phyloP scores from a whole-genome alignment of 371 early-diverging fungal species.

The Globomyces sp. region DNA sequence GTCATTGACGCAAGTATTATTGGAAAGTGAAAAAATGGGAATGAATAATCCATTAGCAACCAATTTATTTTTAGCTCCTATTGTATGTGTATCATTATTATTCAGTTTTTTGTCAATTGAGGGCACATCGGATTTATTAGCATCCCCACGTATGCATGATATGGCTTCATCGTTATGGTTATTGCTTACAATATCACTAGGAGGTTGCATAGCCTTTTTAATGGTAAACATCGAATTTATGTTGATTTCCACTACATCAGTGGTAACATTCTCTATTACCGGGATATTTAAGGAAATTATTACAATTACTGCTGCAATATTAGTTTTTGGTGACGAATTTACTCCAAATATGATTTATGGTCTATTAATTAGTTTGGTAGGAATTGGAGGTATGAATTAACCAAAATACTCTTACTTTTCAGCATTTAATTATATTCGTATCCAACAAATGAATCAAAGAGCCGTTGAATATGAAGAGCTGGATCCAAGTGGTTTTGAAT shows the following conservation, averaged over 20 bases:
- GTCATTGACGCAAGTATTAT: conserved; percentile 74
- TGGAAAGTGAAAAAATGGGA: conserved; percentile 56
- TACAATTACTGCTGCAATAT: conserved; percentile 63
- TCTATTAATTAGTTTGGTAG: conserved; percentile 65
- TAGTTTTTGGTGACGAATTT: conserved; percentile 71
- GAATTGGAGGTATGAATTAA: conserved; percentile 49
- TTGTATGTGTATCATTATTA: conserved; percentile 66
- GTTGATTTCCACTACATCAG: conserved; percentile 77
- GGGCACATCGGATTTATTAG: conserved; percentile 36
- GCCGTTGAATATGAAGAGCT: conserved; percentile 2
- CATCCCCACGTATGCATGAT: conserved; percentile 45
- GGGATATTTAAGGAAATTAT: conserved; percentile 87
- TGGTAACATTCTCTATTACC: conserved; percentile 83
- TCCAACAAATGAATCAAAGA: background rate
- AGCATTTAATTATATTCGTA: conserved; percentile 11
- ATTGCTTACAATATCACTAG: conserved; percentile 63
- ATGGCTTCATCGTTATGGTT: conserved; percentile 35
- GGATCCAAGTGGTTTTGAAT: conserved; percentile 1
- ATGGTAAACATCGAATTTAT: conserved; percentile 83
- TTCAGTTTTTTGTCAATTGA: conserved; percentile 51
- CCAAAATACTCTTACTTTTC: background rate
- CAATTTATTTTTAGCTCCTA: conserved; percentile 51
- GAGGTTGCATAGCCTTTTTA: conserved; percentile 82
- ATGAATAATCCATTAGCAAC: conserved; percentile 84
- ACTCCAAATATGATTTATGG: conserved; percentile 68